phyloP scores from a whole-genome alignment of 2,329 filamentous ascomycete species.

The Penicillium aurantiogriseum region DNA sequence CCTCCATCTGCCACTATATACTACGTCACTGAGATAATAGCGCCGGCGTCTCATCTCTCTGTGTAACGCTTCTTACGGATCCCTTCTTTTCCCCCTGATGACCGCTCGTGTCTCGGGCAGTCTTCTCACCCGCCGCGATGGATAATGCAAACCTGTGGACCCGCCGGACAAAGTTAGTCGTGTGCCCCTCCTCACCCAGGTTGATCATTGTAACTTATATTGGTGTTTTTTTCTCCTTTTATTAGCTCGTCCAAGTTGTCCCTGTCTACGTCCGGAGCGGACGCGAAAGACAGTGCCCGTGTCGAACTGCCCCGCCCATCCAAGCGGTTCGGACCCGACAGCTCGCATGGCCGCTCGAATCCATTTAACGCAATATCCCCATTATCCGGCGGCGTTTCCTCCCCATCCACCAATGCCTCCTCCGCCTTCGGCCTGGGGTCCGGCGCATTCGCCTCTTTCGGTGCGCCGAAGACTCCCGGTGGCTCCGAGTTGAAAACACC shows the following conservation, averaged over 20 bases:
- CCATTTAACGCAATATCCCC: conserved; percentile 76
- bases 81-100: conserved; percentile 32
- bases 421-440: conserved; percentile 92
- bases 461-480: conserved; percentile 81
- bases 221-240: conserved; percentile 6
- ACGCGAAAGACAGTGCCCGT: conserved; percentile 54
- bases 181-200: conserved; percentile 1
- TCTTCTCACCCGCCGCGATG: conserved; percentile 41
- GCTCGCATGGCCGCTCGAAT: conserved; percentile 70
- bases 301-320: conserved; percentile 62
- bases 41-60: conserved; percentile 5
- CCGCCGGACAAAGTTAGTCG: conserved; percentile 48
- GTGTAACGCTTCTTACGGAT: conserved; percentile 17
- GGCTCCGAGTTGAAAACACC: conserved; percentile 72
- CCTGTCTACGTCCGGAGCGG: conserved; percentile 68
- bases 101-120: conserved; percentile 39
- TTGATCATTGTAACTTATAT: background rate
- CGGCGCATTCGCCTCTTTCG: conserved; percentile 95
- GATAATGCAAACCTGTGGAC: conserved; percentile 53
- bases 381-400: conserved; percentile 66
- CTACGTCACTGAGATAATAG: conserved; percentile 9
- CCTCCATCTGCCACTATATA: background rate
- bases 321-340: conserved; percentile 73
- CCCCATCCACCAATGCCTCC: conserved; percentile 73
- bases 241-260: conserved; percentile 83